Evolutionary conservation across 1,284 basidiomycete species (phyloP).

Genomic region (Ceratobasidium papillatum): DNA sequence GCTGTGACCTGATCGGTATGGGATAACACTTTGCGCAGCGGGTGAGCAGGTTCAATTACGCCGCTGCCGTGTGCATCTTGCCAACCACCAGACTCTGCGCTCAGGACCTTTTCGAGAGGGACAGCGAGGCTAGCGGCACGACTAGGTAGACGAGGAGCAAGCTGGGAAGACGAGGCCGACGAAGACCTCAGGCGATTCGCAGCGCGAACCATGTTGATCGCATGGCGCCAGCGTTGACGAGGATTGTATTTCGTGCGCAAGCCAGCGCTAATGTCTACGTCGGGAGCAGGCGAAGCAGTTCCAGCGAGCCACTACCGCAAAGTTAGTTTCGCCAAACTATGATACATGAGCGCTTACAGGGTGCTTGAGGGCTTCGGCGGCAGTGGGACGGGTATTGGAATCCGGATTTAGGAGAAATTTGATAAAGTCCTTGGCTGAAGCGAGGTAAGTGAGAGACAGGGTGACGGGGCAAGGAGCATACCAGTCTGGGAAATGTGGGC

Average conservation of each 20-base stretch:
- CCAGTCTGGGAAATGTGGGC: slow-evolving; percentile 82
- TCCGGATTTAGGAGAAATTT: slow-evolving; percentile 76
- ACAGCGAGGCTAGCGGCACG: slow-evolving; percentile 21
- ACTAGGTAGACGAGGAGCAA: background rate
- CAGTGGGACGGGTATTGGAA: slow-evolving; percentile 76
- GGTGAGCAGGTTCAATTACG: background rate
- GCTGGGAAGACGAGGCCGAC: background rate
- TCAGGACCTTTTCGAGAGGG: background rate
- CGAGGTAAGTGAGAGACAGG: background rate
- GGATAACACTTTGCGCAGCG: slow-evolving; percentile 32
- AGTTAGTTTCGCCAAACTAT: slow-evolving; percentile 23
- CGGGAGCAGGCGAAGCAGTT: slow-evolving; percentile 70
- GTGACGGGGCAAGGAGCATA: slow-evolving; percentile 48
- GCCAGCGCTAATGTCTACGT: slow-evolving; percentile 65
- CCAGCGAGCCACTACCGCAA: slow-evolving; percentile 70
- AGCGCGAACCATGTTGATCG: slow-evolving; percentile 70
- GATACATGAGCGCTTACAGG: slow-evolving; percentile 51
- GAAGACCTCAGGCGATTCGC: slow-evolving; percentile 55
- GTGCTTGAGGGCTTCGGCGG: slow-evolving; percentile 74
- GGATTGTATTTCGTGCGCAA: slow-evolving; percentile 83
- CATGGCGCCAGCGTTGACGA: slow-evolving; percentile 70
- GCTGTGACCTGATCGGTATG: slow-evolving; percentile 5
- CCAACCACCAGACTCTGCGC: slow-evolving; percentile 27
- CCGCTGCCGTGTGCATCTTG: background rate
- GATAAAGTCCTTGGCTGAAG: slow-evolving; percentile 86